Evolutionary conservation across 805 yeast species (phyloP).

Genomic region (Candida quercuum): DNA sequence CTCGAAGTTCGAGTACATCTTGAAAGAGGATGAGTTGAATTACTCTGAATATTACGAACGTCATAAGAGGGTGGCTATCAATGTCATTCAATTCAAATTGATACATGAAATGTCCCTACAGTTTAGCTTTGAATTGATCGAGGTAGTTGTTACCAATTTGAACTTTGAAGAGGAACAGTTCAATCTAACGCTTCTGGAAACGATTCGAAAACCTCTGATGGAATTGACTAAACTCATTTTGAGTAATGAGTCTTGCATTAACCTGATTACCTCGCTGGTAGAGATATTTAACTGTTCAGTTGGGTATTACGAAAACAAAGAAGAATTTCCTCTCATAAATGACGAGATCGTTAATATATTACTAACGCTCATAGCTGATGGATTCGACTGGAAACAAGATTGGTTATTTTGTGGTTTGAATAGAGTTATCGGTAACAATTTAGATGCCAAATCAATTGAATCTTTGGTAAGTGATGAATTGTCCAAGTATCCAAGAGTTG

Average conservation of each 20-base stretch:
- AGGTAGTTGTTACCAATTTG: constrained; percentile 29
- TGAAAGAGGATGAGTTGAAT: constrained; percentile 18
- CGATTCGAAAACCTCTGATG: constrained; percentile 19
- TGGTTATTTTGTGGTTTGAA: constrained; percentile 50
- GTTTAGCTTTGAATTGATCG: constrained; percentile 53
- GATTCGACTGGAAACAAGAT: constrained; percentile 33
- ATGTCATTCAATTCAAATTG: constrained; percentile 39
- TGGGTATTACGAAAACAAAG: constrained; percentile 13
- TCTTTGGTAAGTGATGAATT: constrained; percentile 31
- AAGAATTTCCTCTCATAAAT: constrained; percentile 9
- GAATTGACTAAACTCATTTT: constrained; percentile 36
- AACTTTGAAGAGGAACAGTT: constrained; percentile 7
- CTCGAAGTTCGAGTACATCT: constrained; percentile 2
- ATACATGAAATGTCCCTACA: constrained; percentile 46
- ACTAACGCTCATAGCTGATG: constrained; percentile 34
- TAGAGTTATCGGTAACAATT: constrained; percentile 46
- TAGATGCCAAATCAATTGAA: constrained; percentile 36
- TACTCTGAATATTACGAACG: constrained; percentile 19
- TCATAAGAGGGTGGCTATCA: constrained; percentile 17
- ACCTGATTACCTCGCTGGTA: constrained; percentile 45
- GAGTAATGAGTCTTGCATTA: constrained; percentile 44
- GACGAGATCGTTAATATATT: constrained; percentile 24
- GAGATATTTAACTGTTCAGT: constrained; percentile 46
- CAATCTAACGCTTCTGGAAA: constrained; percentile 2
- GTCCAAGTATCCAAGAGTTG: constrained; percentile 10